Evolutionary conservation across 768 basidiomycete genomes (phyloP), one percentile per base, ranked within the genome.

Genomic region (Trametes coccinea): DNA sequence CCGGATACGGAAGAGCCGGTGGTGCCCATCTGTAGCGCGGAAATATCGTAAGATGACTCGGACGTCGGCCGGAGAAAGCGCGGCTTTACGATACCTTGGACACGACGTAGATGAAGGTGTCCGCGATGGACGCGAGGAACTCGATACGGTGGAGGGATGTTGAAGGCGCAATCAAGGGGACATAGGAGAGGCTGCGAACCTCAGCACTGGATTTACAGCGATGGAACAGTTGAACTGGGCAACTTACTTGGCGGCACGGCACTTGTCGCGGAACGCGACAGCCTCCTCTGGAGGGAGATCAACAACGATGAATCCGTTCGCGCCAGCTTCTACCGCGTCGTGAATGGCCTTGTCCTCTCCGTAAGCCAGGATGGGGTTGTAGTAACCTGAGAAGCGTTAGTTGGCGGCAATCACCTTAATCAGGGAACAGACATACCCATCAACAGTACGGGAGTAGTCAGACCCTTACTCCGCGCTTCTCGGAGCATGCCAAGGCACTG

Each of bases 251-350:
- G 87, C 81, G 62, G 80, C 84, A 16, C 83, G 80, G 74, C 97
- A 98, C 72, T 95, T 93, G 67, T 89, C 84, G 41, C 95, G 84
- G 81, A 99, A 98, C 29, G 82, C 77, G 64, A 95, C 77, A 33
- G 97, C 95, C 74, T 99, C 97, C 76, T 98, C 95, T 13, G 97
- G 97, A 37, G 97, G 97, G 31, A 98, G 85, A 72, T 99, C 97
- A 29, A 98, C 95, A 77, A 99, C 86, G 67, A 98, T 95, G 72
- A 95, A 99, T 1, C 97, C 97, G 73, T 96, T 98, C 0, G 93
- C 97, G 14, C 96, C 96, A 16, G 93, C 94, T 59, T 88, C 87
- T 48, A 77, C 81, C 2, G 95, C 95, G 72, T 97, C 95, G 56
- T 87, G 84, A 29, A 98, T 94, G 4, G 96, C 90, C 72, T 86